Conservation (phyloP, 2,329 filamentous ascomycete species). For the Alternaria tenuissima region DNA sequence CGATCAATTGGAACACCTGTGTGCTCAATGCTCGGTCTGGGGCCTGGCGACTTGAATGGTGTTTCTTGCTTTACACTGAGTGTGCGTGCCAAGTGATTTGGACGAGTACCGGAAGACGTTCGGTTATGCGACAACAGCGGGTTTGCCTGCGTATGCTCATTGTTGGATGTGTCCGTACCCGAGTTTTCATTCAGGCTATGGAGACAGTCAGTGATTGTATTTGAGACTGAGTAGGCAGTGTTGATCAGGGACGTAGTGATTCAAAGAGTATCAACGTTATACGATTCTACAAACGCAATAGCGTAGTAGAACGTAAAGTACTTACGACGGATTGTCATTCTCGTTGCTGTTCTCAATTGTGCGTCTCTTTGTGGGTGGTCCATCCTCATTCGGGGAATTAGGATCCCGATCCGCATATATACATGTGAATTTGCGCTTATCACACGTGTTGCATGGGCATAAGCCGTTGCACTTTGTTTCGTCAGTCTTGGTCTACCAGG, state of each 20-base stretch:
- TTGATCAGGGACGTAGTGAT: background rate
- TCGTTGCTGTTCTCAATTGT: conserved; percentile 34
- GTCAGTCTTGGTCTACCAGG: conserved; percentile 17
- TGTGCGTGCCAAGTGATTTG: conserved; percentile 8
- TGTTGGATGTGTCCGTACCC: conserved; percentile 33
- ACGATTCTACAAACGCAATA: background rate
- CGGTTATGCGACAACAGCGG: conserved; percentile 27
- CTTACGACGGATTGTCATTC: conserved; percentile 21
- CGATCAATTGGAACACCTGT: conserved; percentile 36
- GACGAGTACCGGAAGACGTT: conserved; percentile 25
- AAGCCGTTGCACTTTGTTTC: conserved; percentile 64
- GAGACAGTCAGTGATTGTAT: background rate
- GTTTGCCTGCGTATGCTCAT: conserved; percentile 29
- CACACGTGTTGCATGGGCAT: conserved; percentile 66
- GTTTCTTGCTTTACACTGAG: conserved; percentile 32
- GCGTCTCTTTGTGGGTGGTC: conserved; percentile 48
- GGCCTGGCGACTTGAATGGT: conserved; percentile 27
- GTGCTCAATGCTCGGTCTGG: conserved; percentile 35
- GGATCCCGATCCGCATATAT: conserved; percentile 50
- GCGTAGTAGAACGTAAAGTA: background rate
- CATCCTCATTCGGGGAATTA: conserved; percentile 46
- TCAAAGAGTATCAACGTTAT: background rate
- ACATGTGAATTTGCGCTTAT: conserved; percentile 57
- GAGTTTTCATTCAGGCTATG: conserved; percentile 28
- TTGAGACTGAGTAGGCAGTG: background rate